Evolutionary conservation across 2,329 filamentous ascomycete genomes (phyloP).

Genomic region (Aspergillus udagawae): DNA sequence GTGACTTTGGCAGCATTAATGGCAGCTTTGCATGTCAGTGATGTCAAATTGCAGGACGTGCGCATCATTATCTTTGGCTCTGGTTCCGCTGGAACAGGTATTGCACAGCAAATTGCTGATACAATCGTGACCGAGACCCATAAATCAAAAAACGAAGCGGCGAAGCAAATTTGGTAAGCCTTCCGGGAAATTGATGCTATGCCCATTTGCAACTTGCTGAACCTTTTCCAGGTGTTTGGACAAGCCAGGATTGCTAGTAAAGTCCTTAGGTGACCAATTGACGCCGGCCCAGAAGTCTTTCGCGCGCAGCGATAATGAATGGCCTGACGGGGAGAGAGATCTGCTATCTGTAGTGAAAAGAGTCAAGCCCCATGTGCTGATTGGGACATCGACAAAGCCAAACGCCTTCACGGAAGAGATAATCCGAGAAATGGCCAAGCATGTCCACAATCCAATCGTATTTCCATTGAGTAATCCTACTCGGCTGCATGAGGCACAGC

Average conservation of each 20-base stretch:
- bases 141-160: constrained; percentile 68
- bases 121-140: constrained; percentile 67
- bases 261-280: constrained; percentile 56
- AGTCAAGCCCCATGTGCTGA: constrained; percentile 74
- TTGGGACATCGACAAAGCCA: constrained; percentile 78
- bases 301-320: constrained; percentile 61
- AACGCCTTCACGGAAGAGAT: constrained; percentile 71
- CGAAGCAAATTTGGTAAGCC: constrained; percentile 69
- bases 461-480: constrained; percentile 86
- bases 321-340: constrained; percentile 53
- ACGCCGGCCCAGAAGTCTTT: constrained; percentile 66
- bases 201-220: neutral
- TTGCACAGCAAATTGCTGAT: constrained; percentile 78
- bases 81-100: constrained; percentile 77
- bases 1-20: constrained; percentile 81
- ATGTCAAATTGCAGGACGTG: constrained; percentile 63
- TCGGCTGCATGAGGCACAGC: constrained; percentile 74
- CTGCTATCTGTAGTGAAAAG: constrained; percentile 65
- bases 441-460: constrained; percentile 69
- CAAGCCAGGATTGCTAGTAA: constrained; percentile 71
- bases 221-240: constrained; percentile 63
- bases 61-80: constrained; percentile 74
- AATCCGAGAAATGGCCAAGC: constrained; percentile 69
- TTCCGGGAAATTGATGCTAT: neutral
- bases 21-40: constrained; percentile 67